Evolutionary conservation across 2,329 filamentous ascomycete genomes (phyloP).

Genomic region (Colletotrichum chlorophyti): DNA sequence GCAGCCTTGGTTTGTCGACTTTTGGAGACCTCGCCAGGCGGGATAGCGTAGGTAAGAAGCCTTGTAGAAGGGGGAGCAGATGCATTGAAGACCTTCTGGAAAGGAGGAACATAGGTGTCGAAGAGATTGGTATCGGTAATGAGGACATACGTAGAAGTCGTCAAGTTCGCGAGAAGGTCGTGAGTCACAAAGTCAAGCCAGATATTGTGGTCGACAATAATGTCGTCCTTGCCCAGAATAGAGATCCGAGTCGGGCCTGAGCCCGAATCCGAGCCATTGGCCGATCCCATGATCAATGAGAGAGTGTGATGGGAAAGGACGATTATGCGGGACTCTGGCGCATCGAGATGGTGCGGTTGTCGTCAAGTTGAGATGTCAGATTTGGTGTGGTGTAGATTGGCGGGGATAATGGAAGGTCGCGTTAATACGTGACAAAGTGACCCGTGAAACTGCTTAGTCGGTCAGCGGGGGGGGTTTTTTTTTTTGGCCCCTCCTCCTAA

Average conservation of each 20-base stretch:
- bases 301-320: not conserved
- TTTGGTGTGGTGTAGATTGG: not conserved
- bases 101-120: constrained; percentile 79
- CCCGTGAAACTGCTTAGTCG: too few relatives aligned
- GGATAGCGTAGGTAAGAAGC: constrained; percentile 84
- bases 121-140: constrained; percentile 95
- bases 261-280: constrained; percentile 26
- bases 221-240: constrained; percentile 88
- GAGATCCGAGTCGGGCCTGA: constrained; percentile 66
- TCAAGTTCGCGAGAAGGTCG: constrained; percentile 79
- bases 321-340: not conserved
- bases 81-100: constrained; percentile 56
- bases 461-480: too few relatives aligned
- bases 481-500: too few relatives aligned
- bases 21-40: constrained; percentile 93
- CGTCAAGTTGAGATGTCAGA: not conserved
- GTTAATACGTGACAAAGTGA: not conserved
- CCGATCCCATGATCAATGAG: constrained; percentile 19
- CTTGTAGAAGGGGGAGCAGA: constrained; percentile 57
- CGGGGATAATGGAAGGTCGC: not conserved
- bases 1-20: constrained; percentile 91
- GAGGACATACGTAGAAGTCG: constrained; percentile 91
- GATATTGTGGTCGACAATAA: constrained; percentile 89
- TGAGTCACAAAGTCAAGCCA: constrained; percentile 83
- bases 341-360: constrained; percentile 1